Evolutionary conservation across 495 filamentous ascomycete species (phyloP).

Genomic region (Cercophora sp.): DNA sequence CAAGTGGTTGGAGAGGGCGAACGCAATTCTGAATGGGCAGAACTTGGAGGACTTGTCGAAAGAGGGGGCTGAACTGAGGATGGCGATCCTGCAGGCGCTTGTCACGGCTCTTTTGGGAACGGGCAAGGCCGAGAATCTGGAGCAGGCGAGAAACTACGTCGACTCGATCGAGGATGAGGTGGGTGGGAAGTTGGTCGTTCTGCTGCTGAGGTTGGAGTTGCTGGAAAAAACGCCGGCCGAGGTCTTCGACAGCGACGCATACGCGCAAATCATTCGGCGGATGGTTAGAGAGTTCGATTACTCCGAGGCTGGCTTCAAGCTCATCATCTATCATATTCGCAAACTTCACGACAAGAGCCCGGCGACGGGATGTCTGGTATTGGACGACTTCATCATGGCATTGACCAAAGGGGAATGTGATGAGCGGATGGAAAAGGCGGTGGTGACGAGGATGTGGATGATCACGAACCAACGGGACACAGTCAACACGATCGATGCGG

Average conservation of each 20-base stretch:
- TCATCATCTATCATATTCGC: conserved; percentile 65
- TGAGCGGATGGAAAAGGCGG: conserved; percentile 59
- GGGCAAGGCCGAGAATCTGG: conserved; percentile 39
- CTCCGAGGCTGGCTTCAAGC: conserved; percentile 61
- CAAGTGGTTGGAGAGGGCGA: conserved; percentile 73
- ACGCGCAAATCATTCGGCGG: conserved; percentile 45
- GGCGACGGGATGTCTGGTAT: conserved; percentile 46
- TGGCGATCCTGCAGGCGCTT: conserved; percentile 61
- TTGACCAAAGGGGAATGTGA: conserved; percentile 40
- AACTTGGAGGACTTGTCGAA: conserved; percentile 53
- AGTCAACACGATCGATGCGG: conserved; percentile 18
- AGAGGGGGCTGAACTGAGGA: conserved; percentile 58
- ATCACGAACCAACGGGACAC: conserved; percentile 37
- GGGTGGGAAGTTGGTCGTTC: conserved; percentile 59
- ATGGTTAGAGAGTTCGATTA: conserved; percentile 56
- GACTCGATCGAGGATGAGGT: conserved; percentile 57
- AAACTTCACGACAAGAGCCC: conserved; percentile 56
- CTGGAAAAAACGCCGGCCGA: conserved; percentile 44
- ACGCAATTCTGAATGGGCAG: conserved; percentile 54
- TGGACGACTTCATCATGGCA: conserved; percentile 57
- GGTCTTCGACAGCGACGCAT: conserved; percentile 45
- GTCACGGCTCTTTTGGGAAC: conserved; percentile 52
- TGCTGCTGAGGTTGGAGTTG: conserved; percentile 66
- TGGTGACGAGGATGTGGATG: conserved; percentile 62
- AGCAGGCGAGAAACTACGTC: conserved; percentile 55